Conservation (phyloP, 208 protist genomes). For the Entamoeba moshkovskii region DNA sequence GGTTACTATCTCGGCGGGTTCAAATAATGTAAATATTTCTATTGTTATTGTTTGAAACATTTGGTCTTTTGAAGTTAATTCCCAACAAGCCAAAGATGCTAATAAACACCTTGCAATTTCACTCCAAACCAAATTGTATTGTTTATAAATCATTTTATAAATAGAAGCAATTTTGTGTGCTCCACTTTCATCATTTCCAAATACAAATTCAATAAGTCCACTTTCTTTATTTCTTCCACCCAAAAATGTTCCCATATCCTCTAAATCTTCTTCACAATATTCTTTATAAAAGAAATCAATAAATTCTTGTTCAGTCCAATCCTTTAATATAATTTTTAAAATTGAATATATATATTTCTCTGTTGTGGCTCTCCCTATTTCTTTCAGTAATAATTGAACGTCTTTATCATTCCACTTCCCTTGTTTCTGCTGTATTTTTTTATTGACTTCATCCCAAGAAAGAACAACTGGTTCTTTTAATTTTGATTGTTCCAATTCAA, state of each 20-base stretch:
- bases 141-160: background rate
- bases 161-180: background rate
- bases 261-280: background rate
- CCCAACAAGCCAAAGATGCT: background rate
- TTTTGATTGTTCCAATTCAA: background rate
- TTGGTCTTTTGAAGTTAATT: background rate
- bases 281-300: background rate
- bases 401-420: background rate
- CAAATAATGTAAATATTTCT: background rate
- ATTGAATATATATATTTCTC: background rate
- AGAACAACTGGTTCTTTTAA: background rate
- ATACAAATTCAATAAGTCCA: background rate
- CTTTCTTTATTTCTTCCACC: background rate
- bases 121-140: background rate
- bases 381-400: background rate
- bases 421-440: background rate
- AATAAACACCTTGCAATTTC: background rate
- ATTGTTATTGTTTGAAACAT: background rate
- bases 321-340: background rate
- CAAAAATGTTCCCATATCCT: background rate
- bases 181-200: background rate
- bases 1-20: background rate
- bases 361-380: background rate
- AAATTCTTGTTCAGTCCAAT: background rate
- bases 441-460: background rate